Evolutionary conservation across 2,329 filamentous ascomycete species (phyloP).

Genomic region (Dactylellina parvicollis): DNA sequence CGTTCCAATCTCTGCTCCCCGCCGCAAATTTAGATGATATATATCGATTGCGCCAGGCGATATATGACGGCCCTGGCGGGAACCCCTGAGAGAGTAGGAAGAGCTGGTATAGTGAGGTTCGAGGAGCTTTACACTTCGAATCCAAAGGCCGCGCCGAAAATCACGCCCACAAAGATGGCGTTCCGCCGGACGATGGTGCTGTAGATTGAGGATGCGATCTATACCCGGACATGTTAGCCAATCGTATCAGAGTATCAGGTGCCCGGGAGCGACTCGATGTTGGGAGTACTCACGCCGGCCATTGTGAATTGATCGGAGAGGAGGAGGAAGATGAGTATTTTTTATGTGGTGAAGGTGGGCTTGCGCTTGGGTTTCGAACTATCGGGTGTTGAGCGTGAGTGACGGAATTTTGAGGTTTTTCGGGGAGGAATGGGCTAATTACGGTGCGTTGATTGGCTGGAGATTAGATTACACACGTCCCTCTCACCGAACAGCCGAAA

Average conservation of each 20-base stretch:
- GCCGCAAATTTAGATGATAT: too few species aligned
- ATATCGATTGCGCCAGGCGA: too few species aligned
- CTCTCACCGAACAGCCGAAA: not conserved
- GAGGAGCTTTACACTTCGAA: slow-evolving; percentile 97
- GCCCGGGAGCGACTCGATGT: too few species aligned
- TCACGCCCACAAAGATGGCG: slow-evolving; percentile 82
- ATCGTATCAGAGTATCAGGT: not conserved
- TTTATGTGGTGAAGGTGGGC: not conserved
- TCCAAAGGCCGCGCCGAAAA: slow-evolving; percentile 87
- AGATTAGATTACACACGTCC: slow-evolving; percentile 29
- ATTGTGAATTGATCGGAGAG: slow-evolving; percentile 17
- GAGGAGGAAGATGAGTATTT: slow-evolving; percentile 1
- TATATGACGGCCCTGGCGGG: too few species aligned
- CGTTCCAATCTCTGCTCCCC: too few species aligned
- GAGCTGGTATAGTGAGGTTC: slow-evolving; percentile 55
- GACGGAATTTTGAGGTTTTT: slow-evolving; percentile 22
- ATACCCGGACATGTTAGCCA: not conserved
- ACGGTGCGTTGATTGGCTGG: slow-evolving; percentile 28
- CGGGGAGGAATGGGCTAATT: not conserved
- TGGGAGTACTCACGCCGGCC: slow-evolving; percentile 35
- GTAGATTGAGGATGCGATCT: slow-evolving; percentile 59
- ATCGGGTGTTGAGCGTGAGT: slow-evolving; percentile 1
- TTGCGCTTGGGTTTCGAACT: not conserved
- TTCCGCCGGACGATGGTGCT: slow-evolving; percentile 89
- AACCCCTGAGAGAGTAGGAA: not conserved